phyloP scores from a whole-genome alignment of 495 filamentous ascomycete species.

The Penicillium nucicola region DNA sequence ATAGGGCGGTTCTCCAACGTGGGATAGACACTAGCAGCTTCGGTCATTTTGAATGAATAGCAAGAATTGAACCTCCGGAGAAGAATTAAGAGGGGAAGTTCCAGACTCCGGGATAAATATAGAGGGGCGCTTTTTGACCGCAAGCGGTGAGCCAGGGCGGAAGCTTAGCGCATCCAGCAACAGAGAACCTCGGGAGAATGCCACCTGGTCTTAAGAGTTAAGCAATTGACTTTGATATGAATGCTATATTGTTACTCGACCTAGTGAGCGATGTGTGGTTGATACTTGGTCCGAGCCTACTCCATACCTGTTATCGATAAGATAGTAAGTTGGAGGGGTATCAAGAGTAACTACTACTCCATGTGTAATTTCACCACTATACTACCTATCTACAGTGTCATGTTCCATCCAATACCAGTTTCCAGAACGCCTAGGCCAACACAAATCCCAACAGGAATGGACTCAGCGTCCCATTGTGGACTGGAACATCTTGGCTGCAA shows the following conservation, averaged over 20 bases:
- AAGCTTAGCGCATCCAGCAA: constrained; percentile 14
- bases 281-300: not conserved
- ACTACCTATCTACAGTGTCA: no score
- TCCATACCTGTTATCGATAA: constrained; percentile 19
- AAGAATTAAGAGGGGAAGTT: constrained; percentile 5
- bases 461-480: constrained; percentile 34
- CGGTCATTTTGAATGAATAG: constrained; percentile 30
- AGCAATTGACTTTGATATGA: no score
- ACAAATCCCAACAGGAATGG: not conserved
- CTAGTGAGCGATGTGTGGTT: not conserved
- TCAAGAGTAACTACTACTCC: not conserved
- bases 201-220: constrained; percentile 1
- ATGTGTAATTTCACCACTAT: not conserved
- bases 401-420: not conserved
- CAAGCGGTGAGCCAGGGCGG: constrained; percentile 30
- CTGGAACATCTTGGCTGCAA: constrained; percentile 69
- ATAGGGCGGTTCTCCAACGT: constrained; percentile 76
- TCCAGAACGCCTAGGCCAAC: not conserved
- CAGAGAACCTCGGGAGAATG: constrained; percentile 15
- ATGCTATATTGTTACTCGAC: no score
- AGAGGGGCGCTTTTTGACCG: constrained; percentile 26
- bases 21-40: constrained; percentile 59
- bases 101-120: constrained; percentile 15
- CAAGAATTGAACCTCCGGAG: not conserved
- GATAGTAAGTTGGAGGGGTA: constrained; percentile 1